These are phyloP conservation scores for Pachyrhizus erosus DNA, from an alignment of 306 rosid species.

Conservation along the genomic window DNA sequence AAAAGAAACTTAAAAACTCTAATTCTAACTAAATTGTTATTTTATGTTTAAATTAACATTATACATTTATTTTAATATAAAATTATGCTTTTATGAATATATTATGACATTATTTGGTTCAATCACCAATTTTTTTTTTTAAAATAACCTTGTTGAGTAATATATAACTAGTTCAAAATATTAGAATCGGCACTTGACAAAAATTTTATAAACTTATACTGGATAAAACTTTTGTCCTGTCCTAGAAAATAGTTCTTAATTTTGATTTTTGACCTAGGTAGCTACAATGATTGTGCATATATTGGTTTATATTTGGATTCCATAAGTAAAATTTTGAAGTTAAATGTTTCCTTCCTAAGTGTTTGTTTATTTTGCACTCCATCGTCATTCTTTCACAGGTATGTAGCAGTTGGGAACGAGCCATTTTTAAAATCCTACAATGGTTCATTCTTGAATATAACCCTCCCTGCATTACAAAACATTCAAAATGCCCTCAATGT, in stretches of 20 bases:
- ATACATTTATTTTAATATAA: too few species aligned
- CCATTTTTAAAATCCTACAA: constrained; percentile 88
- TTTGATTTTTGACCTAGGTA: neutral
- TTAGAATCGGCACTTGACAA: too few species aligned
- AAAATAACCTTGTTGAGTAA: neutral
- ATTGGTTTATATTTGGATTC: neutral
- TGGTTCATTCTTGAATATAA: constrained; percentile 74
- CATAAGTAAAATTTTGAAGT: neutral
- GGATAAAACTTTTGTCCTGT: neutral
- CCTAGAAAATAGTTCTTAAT: neutral
- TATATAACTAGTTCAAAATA: too few species aligned
- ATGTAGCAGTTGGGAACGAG: constrained; percentile 96
- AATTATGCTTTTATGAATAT: too few species aligned
- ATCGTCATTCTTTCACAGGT: constrained; percentile 53
- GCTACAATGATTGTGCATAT: neutral
- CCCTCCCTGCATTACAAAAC: constrained; percentile 90
- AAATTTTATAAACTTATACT: neutral
- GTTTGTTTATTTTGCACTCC: neutral
- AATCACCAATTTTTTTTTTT: neutral
- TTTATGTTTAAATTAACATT: too few species aligned
- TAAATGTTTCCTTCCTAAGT: neutral
- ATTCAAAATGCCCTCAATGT: constrained; percentile 89
- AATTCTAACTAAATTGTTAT: too few species aligned
- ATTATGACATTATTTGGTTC: neutral
- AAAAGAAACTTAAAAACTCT: too few species aligned